Conservation (phyloP, 2,329 filamentous ascomycete genomes). For the Didymella segeticola region DNA sequence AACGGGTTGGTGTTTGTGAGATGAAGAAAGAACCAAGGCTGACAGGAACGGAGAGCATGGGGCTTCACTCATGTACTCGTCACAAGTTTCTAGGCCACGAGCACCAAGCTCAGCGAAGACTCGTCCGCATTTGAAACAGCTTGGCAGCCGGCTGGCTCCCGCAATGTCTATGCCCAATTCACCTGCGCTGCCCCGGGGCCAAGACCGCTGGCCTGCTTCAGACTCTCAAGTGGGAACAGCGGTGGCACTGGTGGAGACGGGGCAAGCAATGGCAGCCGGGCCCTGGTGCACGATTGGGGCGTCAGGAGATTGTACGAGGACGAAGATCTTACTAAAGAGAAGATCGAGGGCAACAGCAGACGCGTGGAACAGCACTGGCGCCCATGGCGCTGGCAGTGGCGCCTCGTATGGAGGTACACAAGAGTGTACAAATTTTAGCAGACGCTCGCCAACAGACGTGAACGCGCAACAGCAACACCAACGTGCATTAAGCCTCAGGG, state of each 20-base stretch:
- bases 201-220: conserved; percentile 35
- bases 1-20: conserved; percentile 16
- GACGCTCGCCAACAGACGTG: conserved; percentile 12
- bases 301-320: conserved; percentile 22
- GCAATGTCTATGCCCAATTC: conserved; percentile 35
- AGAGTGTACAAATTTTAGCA: conserved; percentile 15
- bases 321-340: neutral
- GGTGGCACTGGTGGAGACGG: conserved; percentile 12
- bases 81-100: conserved; percentile 30
- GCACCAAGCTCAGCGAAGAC: conserved; percentile 44
- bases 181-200: conserved; percentile 29
- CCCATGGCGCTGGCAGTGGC: conserved; percentile 4
- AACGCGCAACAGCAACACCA: conserved; percentile 2
- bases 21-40: conserved; percentile 33
- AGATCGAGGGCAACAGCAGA: conserved; percentile 4
- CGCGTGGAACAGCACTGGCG: conserved; percentile 11
- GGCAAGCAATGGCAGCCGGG: conserved; percentile 10
- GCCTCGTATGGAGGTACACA: conserved; percentile 12
- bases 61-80: conserved; percentile 39
- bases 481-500: conserved; percentile 11
- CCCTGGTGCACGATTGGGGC: conserved; percentile 26
- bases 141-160: conserved; percentile 42
- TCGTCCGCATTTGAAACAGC: conserved; percentile 46
- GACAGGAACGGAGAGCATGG: conserved; percentile 20
- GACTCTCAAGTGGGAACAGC: conserved; percentile 16